Evolutionary conservation across 225 moss, liverwort and hornwort species (phyloP).

Genomic region (Pseudoscleropodium purum): DNA sequence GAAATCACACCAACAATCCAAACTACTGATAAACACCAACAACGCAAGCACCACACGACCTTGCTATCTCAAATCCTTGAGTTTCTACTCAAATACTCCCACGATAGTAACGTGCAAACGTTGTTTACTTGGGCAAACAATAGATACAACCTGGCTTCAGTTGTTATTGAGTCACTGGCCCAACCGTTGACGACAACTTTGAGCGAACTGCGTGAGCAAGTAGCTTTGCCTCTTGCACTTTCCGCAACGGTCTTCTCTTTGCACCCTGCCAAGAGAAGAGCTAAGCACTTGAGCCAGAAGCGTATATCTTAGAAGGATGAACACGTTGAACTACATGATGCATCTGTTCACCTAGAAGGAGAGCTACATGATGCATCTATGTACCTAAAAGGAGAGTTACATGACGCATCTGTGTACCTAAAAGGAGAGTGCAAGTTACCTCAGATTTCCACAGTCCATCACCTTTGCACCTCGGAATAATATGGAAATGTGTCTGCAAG

Average conservation of each 20-base stretch:
- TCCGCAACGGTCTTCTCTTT: conserved; percentile 14
- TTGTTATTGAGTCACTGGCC: not conserved
- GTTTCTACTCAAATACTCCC: not conserved
- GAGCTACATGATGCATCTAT: not conserved
- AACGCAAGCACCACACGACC: not conserved
- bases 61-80: not conserved
- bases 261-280: conserved; percentile 14
- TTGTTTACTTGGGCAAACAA: not conserved
- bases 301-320: not conserved
- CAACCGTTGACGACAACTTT: conserved; percentile 4
- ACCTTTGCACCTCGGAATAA: conserved; percentile 49
- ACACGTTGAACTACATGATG: not conserved
- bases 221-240: conserved; percentile 32
- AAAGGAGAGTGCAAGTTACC: not conserved
- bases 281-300: not conserved
- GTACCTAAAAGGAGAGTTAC: not conserved
- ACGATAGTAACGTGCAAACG: not conserved
- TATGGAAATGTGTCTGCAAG: conserved; percentile 51
- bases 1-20: not conserved
- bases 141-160: not conserved
- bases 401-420: not conserved
- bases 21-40: not conserved
- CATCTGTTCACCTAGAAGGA: not conserved
- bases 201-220: conserved; percentile 34
- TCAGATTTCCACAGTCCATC: conserved; percentile 56